Conservation (phyloP, 1,284 basidiomycete genomes). For the Cryptococcus sp. region DNA sequence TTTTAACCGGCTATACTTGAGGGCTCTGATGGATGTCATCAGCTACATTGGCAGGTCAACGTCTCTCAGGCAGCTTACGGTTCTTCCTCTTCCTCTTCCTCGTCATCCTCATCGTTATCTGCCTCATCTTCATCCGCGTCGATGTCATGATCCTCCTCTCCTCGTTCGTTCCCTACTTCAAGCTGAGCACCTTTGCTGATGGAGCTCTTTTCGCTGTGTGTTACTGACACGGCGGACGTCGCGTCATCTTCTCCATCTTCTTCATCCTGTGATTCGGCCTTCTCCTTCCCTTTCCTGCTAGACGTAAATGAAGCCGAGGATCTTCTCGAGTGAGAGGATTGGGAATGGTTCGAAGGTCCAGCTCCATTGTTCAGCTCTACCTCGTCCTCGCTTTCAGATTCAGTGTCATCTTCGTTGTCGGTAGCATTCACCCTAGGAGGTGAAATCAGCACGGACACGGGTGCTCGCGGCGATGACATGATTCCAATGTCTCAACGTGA, state of each 20-base stretch:
- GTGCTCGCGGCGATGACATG: too few species aligned
- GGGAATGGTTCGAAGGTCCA: neutral
- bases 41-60: neutral
- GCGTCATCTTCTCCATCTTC: neutral
- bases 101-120: constrained; percentile 31
- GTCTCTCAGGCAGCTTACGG: constrained; percentile 32
- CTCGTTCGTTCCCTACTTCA: too few species aligned
- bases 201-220: neutral
- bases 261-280: neutral
- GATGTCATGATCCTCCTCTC: constrained; percentile 9
- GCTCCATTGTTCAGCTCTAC: constrained; percentile 12
- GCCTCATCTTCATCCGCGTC: constrained; percentile 17
- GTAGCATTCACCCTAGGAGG: too few species aligned
- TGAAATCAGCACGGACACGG: too few species aligned
- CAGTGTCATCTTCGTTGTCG: constrained; percentile 5
- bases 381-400: constrained; percentile 15
- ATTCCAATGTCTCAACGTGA: too few species aligned
- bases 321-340: constrained; percentile 32
- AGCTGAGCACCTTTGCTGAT: neutral
- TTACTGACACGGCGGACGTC: neutral
- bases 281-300: neutral
- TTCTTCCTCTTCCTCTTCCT: constrained; percentile 50
- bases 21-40: constrained; percentile 52
- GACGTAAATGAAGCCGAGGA: neutral
- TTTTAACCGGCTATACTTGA: constrained; percentile 85